Conservation (phyloP, 1,284 basidiomycete genomes). For the Xerocomus nothofagi region DNA sequence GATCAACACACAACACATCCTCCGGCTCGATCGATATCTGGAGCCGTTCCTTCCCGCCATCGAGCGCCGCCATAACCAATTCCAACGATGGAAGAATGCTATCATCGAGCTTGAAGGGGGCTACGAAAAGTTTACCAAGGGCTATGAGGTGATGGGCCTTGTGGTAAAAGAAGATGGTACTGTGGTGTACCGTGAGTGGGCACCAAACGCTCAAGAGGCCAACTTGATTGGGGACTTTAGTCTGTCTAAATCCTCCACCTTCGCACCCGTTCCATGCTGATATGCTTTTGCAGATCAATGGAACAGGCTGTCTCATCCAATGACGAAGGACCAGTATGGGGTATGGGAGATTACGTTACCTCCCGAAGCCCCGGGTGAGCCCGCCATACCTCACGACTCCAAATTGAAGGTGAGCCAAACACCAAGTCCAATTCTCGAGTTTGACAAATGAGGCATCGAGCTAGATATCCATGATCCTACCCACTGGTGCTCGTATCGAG, state of each 20-base stretch:
- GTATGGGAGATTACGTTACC: slow-evolving; percentile 90
- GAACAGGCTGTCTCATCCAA: slow-evolving; percentile 81
- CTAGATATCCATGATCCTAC: slow-evolving; percentile 84
- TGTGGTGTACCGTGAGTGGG: slow-evolving; percentile 93
- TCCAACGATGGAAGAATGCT: slow-evolving; percentile 70
- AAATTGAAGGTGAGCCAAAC: slow-evolving; percentile 75
- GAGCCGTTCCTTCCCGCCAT: slow-evolving; percentile 74
- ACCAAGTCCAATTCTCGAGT: background rate
- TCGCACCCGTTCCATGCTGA: background rate
- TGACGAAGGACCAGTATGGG: slow-evolving; percentile 87
- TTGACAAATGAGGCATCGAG: background rate
- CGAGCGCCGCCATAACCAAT: slow-evolving; percentile 68
- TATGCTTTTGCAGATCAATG: slow-evolving; percentile 70
- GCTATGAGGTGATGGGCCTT: slow-evolving; percentile 86
- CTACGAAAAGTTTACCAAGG: slow-evolving; percentile 85
- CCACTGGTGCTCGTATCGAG: slow-evolving; percentile 80
- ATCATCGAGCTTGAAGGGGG: slow-evolving; percentile 84
- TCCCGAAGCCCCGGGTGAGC: slow-evolving; percentile 65
- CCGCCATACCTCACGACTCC: slow-evolving; percentile 91
- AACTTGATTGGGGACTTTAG: slow-evolving; percentile 95
- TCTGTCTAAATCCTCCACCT: slow-evolving; percentile 43
- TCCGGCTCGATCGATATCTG: slow-evolving; percentile 71
- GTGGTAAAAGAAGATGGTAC: slow-evolving; percentile 69
- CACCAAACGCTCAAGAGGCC: slow-evolving; percentile 84
- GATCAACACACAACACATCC: slow-evolving; percentile 55